These are phyloP conservation scores for Hymenoscyphus salicellus DNA, from an alignment of 2,329 filamentous ascomycete genomes.

Conservation along the genomic window DNA sequence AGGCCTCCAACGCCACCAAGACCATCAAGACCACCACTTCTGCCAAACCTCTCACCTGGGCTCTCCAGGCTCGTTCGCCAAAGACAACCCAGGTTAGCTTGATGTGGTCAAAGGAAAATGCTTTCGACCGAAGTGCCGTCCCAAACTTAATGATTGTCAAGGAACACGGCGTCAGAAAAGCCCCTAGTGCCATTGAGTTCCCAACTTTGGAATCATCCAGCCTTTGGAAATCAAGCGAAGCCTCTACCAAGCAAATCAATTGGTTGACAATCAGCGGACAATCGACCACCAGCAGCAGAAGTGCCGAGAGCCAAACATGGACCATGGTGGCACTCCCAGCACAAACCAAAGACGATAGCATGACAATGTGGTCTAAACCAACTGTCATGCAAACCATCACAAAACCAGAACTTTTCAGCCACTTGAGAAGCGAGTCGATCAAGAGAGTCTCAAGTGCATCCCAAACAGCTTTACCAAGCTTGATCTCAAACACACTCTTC, in stretches of 20 bases:
- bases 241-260: background rate
- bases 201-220: constrained; percentile 11
- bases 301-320: background rate
- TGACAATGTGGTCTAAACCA: background rate
- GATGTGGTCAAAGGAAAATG: constrained; percentile 7
- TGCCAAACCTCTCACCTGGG: constrained; percentile 1
- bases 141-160: background rate
- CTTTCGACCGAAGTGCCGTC: background rate
- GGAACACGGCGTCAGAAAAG: constrained; percentile 3
- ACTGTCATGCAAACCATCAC: background rate
- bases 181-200: background rate
- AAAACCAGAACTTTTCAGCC: background rate
- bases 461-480: constrained; percentile 11
- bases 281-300: background rate
- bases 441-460: background rate
- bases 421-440: constrained; percentile 9
- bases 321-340: background rate
- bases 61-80: background rate
- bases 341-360: background rate
- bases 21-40: background rate
- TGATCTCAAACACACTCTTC: constrained; percentile 24
- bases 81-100: background rate
- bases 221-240: constrained; percentile 16
- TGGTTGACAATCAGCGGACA: background rate
- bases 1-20: background rate